Evolutionary conservation across 2,329 filamentous ascomycete species (phyloP), one percentile per base, ranked within the genome.

Genomic region (Onygena corvina): DNA sequence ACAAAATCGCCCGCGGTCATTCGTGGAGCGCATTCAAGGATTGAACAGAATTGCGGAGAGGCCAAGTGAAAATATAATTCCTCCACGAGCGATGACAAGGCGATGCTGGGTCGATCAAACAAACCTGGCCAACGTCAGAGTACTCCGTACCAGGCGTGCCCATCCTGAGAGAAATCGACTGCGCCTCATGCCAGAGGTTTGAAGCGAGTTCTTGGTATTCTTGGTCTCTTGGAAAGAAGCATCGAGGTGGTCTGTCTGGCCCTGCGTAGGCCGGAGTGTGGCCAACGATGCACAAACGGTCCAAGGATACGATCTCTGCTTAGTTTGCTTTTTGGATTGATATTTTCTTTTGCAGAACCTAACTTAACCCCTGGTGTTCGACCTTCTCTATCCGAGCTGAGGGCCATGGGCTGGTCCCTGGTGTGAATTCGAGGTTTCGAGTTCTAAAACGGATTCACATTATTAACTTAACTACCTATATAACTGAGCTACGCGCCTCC

Each of bases 341-440:
- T 42, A 12, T 9, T 29, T 42, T 42, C 16, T 42, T 42, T 42
- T 27, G 38, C 38, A 42, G 38, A 42, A 27, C 38, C 9, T 16
- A 42, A 42, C 20, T n/a, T n/a, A n/a, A n/a, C n/a, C n/a, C n/a
- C 38, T 23, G n/a, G 20, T 29, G 8, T 20, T 21, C 14, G 21
- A 29, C 38, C 38, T 42, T 27, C 38, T 42, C 16, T 42, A 42
- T 27, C 38, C 38, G 38, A 42, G 38, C 38, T 42, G 38, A 42
- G 21, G 14, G 14, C 38, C 21, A 8, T 42, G 21, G 38, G 21
- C 38, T 23, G 38, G 38, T 42, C 38, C 38, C 38, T 25, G 25
- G 38, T 27, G n/a, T n/a, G n/a, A n/a, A n/a, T 42, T 25, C 23
- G 12, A 42, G 38, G 25, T 42, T 42, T 23, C 12, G 23, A 4